Base-by-base conservation (phyloP, 2,329 filamentous ascomycete species). In the Penicillium sp. region DNA sequence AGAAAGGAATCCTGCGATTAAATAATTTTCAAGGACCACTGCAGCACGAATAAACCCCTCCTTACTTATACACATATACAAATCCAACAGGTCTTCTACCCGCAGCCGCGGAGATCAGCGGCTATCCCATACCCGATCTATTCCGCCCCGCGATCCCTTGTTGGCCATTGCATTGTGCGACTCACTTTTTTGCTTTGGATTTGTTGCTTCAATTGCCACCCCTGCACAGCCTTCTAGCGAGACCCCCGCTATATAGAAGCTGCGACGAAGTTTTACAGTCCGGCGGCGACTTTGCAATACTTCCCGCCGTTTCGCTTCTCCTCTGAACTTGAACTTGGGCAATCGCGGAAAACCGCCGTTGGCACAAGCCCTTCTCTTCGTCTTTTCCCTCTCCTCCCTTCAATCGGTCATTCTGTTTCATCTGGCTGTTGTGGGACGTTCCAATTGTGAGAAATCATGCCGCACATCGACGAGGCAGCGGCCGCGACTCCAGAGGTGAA, bases 101-200 rank as follows among this genome's bases (percentile, higher is more conserved):
- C 55, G 50, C 46, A 56, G 46, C 61, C 56, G 58, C 58, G 57
- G 60, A 53, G 34, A 54, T 46, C 50, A 45, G 53, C 58, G 59
- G 57, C 46, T 49, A 42, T 39, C 46, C 13, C n/a, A 24, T 52
- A 57, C 47, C 59, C 61, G 55, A 41, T 54, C 41, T 29, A 32
- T 47, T 29, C 60, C 60, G 56, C 52, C 52, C 51, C 53, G 45
- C 33, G 13, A 47, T 49, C 41, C 49, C 41, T 42, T 51, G 51
- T 56, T 55, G 52, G 20, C 21, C 46, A 18, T 40, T 43, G 39
- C 40, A 39, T 33, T 42, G 24, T 47, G 30, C 18, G 26, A 52
- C 46, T 55, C 32, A 17, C 46, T 30, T 27, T 46, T 52, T 27
- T 40, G 21, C 41, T 27, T 43, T 37, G 34, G 48, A 7, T 15